A percentile compares a stretch with the other conserved stretches of the same genome.
phyloP scores from a whole-genome alignment of 2,329 filamentous ascomycete genomes.

The Didymella exigua region DNA sequence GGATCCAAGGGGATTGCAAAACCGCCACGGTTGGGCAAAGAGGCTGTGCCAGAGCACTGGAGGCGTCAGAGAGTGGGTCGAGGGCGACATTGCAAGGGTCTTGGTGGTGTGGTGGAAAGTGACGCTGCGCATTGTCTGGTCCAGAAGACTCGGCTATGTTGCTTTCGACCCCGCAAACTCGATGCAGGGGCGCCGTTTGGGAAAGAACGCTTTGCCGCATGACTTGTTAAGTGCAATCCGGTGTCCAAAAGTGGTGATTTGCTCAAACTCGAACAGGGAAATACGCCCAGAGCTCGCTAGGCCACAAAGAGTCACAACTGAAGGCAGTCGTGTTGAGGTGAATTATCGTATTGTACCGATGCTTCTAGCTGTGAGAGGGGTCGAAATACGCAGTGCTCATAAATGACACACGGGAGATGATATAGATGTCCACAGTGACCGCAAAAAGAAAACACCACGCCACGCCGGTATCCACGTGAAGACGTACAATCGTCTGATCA shows the following conservation, averaged over 20 bases:
- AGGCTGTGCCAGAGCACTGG: constrained; percentile 6
- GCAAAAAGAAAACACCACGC: constrained; percentile 38
- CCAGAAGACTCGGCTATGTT: constrained; percentile 4
- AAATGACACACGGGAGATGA: constrained; percentile 35
- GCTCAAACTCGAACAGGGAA: constrained; percentile 9
- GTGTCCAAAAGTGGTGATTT: constrained; percentile 13
- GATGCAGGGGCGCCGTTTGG: constrained; percentile 3
- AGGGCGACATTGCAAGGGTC: neutral
- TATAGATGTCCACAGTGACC: constrained; percentile 36
- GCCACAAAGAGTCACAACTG: constrained; percentile 1
- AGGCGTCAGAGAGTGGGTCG: constrained; percentile 1
- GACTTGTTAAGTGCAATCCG: constrained; percentile 8
- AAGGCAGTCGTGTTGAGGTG: constrained; percentile 8
- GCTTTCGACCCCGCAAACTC: constrained; percentile 5
- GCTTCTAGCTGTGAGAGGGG: constrained; percentile 31
- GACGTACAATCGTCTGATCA: constrained; percentile 42
- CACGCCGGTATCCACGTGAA: constrained; percentile 46
- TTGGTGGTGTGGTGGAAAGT: constrained; percentile 7
- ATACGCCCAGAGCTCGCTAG: constrained; percentile 16
- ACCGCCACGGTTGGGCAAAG: constrained; percentile 9
- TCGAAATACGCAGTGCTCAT: constrained; percentile 43
- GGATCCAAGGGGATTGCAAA: constrained; percentile 2
- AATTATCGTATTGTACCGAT: constrained; percentile 34
- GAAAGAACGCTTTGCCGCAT: constrained; percentile 8
- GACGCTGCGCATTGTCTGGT: neutral